phyloP scores from a whole-genome alignment of 495 filamentous ascomycete genomes.

The Venustampulla echinocandica region DNA sequence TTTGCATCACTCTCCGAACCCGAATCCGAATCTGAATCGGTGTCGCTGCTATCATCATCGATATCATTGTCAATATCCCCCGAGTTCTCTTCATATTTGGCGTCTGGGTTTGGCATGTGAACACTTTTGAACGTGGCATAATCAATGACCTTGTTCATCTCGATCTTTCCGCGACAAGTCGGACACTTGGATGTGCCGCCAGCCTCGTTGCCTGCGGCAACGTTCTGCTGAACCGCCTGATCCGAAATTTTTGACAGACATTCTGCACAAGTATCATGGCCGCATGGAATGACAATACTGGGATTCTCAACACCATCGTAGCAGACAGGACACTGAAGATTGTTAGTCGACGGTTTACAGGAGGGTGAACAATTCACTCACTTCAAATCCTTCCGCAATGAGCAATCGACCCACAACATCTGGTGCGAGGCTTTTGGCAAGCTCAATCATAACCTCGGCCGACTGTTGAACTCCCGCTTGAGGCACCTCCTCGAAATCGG shows the following conservation, averaged over 20 bases:
- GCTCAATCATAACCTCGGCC: constrained; percentile 48
- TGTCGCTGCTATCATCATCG: constrained; percentile 25
- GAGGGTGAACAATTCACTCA: constrained; percentile 1
- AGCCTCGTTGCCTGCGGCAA: constrained; percentile 50
- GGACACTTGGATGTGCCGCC: constrained; percentile 58
- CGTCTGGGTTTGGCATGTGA: constrained; percentile 39
- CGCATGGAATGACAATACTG: constrained; percentile 75
- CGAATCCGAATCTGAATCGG: constrained; percentile 34
- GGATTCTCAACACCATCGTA: constrained; percentile 69
- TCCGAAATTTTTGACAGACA: constrained; percentile 65
- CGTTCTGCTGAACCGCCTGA: constrained; percentile 34
- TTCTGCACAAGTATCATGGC: constrained; percentile 71
- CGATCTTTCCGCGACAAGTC: constrained; percentile 58
- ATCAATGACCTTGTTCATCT: constrained; percentile 62
- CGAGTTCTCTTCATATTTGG: constrained; percentile 22
- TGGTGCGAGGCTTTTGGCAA: constrained; percentile 54
- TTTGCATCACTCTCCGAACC: constrained; percentile 35
- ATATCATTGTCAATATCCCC: constrained; percentile 9
- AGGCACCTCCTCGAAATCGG: constrained; percentile 55
- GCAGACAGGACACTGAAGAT: constrained; percentile 71
- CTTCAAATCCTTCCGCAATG: constrained; percentile 39
- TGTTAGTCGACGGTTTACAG: constrained; percentile 16
- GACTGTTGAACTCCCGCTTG: constrained; percentile 32
- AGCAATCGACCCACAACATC: constrained; percentile 63
- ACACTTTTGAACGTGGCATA: constrained; percentile 66